Conservation (phyloP, 495 filamentous ascomycete species). For the Annulohypoxylon maeteangense region DNA sequence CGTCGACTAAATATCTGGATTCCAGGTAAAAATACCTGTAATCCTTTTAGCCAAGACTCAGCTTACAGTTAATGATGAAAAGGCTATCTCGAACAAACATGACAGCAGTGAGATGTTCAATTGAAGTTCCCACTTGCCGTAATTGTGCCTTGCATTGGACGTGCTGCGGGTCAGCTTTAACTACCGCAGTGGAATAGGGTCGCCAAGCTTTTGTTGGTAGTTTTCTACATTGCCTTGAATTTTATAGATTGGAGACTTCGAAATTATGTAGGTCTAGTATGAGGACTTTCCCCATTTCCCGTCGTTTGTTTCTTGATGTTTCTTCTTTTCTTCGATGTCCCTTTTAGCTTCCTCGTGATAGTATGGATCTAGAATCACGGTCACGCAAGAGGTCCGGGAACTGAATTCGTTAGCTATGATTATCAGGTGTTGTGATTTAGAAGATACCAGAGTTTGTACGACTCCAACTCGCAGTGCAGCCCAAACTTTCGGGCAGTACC, state of each 20-base stretch:
- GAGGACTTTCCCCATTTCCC: neutral
- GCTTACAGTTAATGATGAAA: neutral
- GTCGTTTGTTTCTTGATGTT: no score
- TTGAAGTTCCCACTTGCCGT: neutral
- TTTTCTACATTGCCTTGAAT: neutral
- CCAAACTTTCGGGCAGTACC: neutral
- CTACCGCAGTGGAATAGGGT: neutral
- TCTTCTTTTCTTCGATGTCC: neutral
- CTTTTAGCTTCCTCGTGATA: neutral
- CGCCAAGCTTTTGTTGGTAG: slow-evolving; percentile 7
- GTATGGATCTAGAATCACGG: neutral
- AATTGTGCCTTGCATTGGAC: slow-evolving; percentile 14
- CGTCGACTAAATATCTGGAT: neutral
- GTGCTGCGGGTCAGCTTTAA: neutral
- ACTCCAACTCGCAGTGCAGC: neutral
- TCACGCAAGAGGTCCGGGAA: neutral
- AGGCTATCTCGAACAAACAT: neutral
- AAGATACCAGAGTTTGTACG: neutral
- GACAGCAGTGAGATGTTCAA: neutral
- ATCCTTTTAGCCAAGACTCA: neutral
- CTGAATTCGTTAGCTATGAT: neutral
- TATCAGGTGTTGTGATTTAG: neutral
- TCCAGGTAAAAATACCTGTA: neutral
- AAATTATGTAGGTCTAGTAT: neutral
- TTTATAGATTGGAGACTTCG: neutral